Base-by-base conservation (phyloP, 129 eudicot genomes). In the Solidago caesia region DNA sequence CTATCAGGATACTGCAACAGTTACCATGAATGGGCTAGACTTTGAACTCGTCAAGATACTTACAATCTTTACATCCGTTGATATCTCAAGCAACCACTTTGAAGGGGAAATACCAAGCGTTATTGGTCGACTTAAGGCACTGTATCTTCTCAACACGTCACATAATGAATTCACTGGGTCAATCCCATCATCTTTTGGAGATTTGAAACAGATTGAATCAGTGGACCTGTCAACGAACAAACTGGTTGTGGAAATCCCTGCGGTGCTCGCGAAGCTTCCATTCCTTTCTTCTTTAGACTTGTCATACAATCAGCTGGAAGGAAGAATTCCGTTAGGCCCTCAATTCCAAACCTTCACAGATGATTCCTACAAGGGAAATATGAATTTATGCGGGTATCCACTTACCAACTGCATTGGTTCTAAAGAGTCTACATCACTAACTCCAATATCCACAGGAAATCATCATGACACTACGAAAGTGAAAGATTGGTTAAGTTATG, bases 21-120 rank as follows among this genome's bases (percentile, higher is more conserved):
- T 85, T 42, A 84, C 74, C 3, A 3, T 71, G n/a, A 88, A 86
- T 76, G 89, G 91, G 16, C 47, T 25, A 0, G 85, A 84, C 47
- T 3, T 70, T 47, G 82, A 86, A 81, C 69, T 91, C 0, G 80
- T 60, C 44, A 86, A 88, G 15, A 86, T 88, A 43, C 42, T 84
- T 8, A 84, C 78, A 2, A 4, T 88, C 5, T 91, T 82, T 79
- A 84, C 84, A 5, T 60, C 56, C 62, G 55, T 72, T 26, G 79
- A 79, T 68, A 13, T 79, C 21, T 72, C 79, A 26, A 29, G 44
- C 65, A 79, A 79, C 55, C 42, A 29, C 8, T 79, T 79, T 51
- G 8, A 11, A 51, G 83, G 83, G 56, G 68, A 49, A 44, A 72
- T 61, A 47, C 77, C 83, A 43, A 41, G 53, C 47, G 15, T 27